Evolutionary conservation across 148 eudicot genomes (phyloP).

Genomic region (Beta vulgaris): DNA sequence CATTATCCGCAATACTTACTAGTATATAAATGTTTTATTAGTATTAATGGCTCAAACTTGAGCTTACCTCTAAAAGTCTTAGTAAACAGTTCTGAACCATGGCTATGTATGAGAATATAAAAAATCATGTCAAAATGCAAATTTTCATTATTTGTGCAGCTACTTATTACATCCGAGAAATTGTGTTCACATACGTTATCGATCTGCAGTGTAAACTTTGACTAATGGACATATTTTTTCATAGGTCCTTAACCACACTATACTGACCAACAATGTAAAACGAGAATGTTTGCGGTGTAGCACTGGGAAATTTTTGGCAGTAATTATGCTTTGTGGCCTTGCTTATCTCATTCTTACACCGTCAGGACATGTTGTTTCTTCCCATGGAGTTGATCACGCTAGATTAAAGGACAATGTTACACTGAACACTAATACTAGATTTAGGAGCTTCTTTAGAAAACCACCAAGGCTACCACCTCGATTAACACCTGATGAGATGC

Average conservation of each 20-base stretch:
- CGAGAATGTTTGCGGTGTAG: constrained; percentile 66
- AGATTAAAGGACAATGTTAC: constrained; percentile 34
- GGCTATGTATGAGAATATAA: neutral
- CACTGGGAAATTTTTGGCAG: constrained; percentile 69
- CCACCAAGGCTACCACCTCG: constrained; percentile 62
- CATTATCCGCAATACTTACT: neutral
- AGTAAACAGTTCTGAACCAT: neutral
- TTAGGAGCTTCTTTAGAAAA: constrained; percentile 56
- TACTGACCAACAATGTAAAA: constrained; percentile 49
- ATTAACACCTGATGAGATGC: constrained; percentile 83
- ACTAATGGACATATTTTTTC: constrained; percentile 10
- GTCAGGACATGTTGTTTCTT: constrained; percentile 32
- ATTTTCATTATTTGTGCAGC: neutral
- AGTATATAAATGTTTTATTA: neutral
- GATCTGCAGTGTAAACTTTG: constrained; percentile 1
- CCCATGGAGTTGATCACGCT: constrained; percentile 30
- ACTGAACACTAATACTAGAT: constrained; percentile 33
- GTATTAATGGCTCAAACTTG: neutral
- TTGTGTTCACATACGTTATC: constrained; percentile 10
- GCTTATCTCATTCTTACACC: constrained; percentile 62
- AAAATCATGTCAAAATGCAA: neutral
- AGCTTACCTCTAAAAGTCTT: neutral
- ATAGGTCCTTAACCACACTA: constrained; percentile 57
- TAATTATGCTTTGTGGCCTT: constrained; percentile 68
- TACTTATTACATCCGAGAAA: neutral